Base-by-base conservation (phyloP, 768 basidiomycete genomes). In the Saitozyma sp. region DNA sequence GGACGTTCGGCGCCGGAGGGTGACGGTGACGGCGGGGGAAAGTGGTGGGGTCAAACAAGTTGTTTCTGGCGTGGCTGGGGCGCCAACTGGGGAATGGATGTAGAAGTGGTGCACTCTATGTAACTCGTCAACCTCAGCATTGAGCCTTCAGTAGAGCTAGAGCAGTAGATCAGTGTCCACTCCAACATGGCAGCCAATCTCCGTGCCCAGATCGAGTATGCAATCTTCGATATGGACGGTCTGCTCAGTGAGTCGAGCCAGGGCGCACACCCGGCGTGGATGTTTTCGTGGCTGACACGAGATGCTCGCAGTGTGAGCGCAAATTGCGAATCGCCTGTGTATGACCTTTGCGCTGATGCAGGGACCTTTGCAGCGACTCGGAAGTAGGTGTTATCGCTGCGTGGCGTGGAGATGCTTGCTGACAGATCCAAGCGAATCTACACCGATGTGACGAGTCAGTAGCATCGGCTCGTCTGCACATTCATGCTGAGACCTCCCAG, bases 161-260 rank as follows among this genome's bases (percentile, higher is more conserved):
- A 29, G 29, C 29, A 29, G 29, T 29, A 29, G 29, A 29, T 29
- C 29, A 5, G 29, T 5, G 2, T 29, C 29, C 29, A 29, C 29
- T 29, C 29, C 29, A 5, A 29, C 29, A 29, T 29, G 29, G 5
- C 29, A 29, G 29, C 29, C 29, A 29, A 29, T 5, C 29, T 29
- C 29, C 29, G 29, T 29, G 29, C 29, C 29, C 29, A 76, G 57
- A 67, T 74, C 45, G 76, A 79, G 50, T 79, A 79, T 68, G 67
- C 58, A 63, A 73, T 79, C 50, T 79, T 79, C 59, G 78, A 79
- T 53, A 75, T 79, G 73, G 78, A 79, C 57, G 78, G 78, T 40
- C 65, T 79, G 29, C 57, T 77, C 13, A 70, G 75, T 74, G 55
- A 37, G 70, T 69, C 13, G 3, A 19, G 16, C 8, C 55, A 38